Conservation (phyloP, 2,329 filamentous ascomycete genomes). For the Cryphonectria japonica region DNA sequence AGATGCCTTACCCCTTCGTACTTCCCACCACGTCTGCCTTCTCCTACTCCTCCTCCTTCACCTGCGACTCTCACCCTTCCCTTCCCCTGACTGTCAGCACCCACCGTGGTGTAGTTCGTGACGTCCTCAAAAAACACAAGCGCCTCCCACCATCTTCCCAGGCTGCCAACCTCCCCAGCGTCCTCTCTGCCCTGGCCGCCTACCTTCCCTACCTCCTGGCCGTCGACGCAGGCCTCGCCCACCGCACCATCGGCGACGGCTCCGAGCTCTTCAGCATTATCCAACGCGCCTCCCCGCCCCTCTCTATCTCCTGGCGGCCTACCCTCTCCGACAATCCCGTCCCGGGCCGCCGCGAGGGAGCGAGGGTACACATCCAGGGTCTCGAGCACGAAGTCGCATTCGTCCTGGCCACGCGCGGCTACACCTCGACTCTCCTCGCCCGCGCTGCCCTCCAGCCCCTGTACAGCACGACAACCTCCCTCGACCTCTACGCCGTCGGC, state of each 20-base stretch:
- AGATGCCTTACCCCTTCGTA: conserved; percentile 87
- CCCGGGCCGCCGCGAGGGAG: conserved; percentile 62
- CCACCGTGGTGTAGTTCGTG: conserved; percentile 79
- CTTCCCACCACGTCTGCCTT: conserved; percentile 90
- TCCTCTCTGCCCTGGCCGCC: conserved; percentile 70
- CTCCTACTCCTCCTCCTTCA: conserved; percentile 77
- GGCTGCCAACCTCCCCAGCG: conserved; percentile 68
- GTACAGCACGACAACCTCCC: conserved; percentile 66
- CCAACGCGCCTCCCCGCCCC: conserved; percentile 58
- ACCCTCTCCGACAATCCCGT: conserved; percentile 70
- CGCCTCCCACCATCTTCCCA: conserved; percentile 75
- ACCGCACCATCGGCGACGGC: conserved; percentile 45
- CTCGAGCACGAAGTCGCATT: conserved; percentile 86
- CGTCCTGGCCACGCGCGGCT: conserved; percentile 74
- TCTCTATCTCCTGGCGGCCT: conserved; percentile 81
- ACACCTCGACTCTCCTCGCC: conserved; percentile 73
- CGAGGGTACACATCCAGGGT: conserved; percentile 70
- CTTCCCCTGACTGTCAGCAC: conserved; percentile 82
- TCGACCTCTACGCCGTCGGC: conserved; percentile 47
- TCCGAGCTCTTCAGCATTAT: conserved; percentile 67
- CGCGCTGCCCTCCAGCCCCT: conserved; percentile 73
- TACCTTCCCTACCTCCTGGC: conserved; percentile 87
- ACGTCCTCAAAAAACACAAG: conserved; percentile 87
- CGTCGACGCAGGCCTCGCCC: conserved; percentile 72
- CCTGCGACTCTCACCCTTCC: conserved; percentile 83